Percentiles rank a stretch among this genome's conserved stretches.
Conservation (phyloP, 768 basidiomycete species). For the Trametes meyenii region DNA sequence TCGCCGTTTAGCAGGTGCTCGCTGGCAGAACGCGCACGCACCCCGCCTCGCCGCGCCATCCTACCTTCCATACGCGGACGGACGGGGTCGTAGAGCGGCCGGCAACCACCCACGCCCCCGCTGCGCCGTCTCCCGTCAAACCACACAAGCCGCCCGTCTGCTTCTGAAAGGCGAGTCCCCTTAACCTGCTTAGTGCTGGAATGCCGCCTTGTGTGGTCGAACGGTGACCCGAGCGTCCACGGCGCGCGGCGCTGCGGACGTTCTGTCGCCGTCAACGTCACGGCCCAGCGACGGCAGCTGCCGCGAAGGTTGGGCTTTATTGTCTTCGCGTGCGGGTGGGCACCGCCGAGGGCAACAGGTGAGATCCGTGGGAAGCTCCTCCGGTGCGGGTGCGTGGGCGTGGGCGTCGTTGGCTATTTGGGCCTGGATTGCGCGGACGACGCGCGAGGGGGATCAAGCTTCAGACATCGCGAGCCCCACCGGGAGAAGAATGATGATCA, state of each 20-base stretch:
- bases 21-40: background rate
- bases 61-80: slow-evolving; percentile 8
- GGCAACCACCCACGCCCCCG: background rate
- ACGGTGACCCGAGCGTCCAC: background rate
- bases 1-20: background rate
- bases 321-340: slow-evolving; percentile 7
- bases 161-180: no score
- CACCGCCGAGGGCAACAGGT: background rate
- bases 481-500: slow-evolving; percentile 14
- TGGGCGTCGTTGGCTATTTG: background rate
- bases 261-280: background rate
- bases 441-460: slow-evolving; percentile 1
- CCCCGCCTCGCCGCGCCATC: background rate
- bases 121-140: background rate
- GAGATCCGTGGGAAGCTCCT: background rate
- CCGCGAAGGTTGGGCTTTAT: slow-evolving; percentile 21
- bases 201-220: slow-evolving; percentile 4
- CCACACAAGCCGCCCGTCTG: background rate
- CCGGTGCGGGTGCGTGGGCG: background rate
- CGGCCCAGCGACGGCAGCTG: background rate
- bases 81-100: background rate
- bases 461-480: slow-evolving; percentile 1
- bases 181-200: background rate
- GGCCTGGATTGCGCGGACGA: slow-evolving; percentile 1
- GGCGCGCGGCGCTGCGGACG: background rate